Evolutionary conservation across 78 protist genomes (phyloP), one percentile per base, ranked within the genome.

Genomic region (Dictyostelium discoideum): DNA sequence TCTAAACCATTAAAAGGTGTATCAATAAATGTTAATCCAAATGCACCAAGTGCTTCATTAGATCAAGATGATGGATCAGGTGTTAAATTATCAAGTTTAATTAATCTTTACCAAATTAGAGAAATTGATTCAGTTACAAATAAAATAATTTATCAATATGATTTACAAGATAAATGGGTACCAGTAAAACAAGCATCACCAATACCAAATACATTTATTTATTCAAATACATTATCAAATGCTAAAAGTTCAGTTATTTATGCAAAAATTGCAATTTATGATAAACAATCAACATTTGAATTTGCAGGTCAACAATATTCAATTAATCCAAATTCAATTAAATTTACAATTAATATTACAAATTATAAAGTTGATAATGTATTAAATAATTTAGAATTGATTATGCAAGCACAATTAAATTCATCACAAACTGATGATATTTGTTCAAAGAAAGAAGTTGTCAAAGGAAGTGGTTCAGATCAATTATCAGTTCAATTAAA

Each of bases 1-100:
- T 73, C 79, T 13, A 73, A 73, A 73, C 79, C 79, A 73, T 73
- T 73, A 73, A 46, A 73, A 32, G 79, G 79, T 73, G 79, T 73
- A 32, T 14, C 79, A 13, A 73, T 73, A 10, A 32, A 26, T 3
- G 40, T 73, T 3, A 32, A 73, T 73, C 39, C 79, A 32, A 32
- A 73, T 32, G 5, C 39, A 73, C 79, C 79, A 73, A 73, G 44
- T 73, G 79, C 42, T 1, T 29, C 44, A 14, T 29, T 73, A 73
- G 20, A 24, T 73, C 79, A 73, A 73, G 79, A 26, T 32, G 79
- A 32, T 32, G 37, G n/a, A 3, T 16, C 65, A 54, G 76, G 39
- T 67, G 10, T 32, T 11, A 26, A 73, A 73, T 32, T 73, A 16
- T 29, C 44, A 73, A 73, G 79, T 73, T 29, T 73, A 29, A 73